phyloP scores from a whole-genome alignment of 2,329 filamentous ascomycete species.

The Claviceps cyperi region DNA sequence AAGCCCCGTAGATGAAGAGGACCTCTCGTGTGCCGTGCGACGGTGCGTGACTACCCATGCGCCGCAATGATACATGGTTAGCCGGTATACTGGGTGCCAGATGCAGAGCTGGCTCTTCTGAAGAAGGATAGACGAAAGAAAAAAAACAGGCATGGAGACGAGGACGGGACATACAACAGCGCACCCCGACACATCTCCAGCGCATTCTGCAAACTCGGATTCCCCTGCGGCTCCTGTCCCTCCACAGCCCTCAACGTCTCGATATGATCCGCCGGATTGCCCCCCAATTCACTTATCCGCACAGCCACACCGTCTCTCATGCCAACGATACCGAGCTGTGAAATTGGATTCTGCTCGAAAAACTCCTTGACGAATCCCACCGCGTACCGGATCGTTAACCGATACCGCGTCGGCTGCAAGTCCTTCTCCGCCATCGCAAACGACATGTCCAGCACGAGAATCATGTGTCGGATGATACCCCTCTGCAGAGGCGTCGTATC shows the following conservation, averaged over 20 bases:
- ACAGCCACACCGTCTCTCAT: constrained; percentile 88
- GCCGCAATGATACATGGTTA: background rate
- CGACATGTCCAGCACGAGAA: constrained; percentile 83
- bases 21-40: constrained; percentile 89
- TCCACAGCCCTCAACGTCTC: constrained; percentile 56
- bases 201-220: constrained; percentile 80
- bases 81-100: background rate
- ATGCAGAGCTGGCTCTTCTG: no score
- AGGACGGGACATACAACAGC: constrained; percentile 47
- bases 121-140: background rate
- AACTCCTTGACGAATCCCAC: constrained; percentile 84
- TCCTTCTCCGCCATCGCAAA: constrained; percentile 94
- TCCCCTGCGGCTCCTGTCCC: constrained; percentile 54
- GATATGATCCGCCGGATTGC: constrained; percentile 81
- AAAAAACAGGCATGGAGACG: background rate
- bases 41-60: constrained; percentile 55
- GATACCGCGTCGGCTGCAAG: constrained; percentile 72
- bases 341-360: constrained; percentile 98
- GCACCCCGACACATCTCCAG: constrained; percentile 88
- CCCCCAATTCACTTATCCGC: constrained; percentile 75
- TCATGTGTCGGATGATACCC: constrained; percentile 92
- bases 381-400: constrained; percentile 69
- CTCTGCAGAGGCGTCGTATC: constrained; percentile 93
- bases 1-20: constrained; percentile 78
- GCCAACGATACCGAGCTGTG: constrained; percentile 79